A percentile compares a stretch with the other conserved stretches of the same genome.
These are phyloP conservation scores for Phytophthora hibernalis DNA, from an alignment of 352 stramenopile genomes.

Conservation along the genomic window DNA sequence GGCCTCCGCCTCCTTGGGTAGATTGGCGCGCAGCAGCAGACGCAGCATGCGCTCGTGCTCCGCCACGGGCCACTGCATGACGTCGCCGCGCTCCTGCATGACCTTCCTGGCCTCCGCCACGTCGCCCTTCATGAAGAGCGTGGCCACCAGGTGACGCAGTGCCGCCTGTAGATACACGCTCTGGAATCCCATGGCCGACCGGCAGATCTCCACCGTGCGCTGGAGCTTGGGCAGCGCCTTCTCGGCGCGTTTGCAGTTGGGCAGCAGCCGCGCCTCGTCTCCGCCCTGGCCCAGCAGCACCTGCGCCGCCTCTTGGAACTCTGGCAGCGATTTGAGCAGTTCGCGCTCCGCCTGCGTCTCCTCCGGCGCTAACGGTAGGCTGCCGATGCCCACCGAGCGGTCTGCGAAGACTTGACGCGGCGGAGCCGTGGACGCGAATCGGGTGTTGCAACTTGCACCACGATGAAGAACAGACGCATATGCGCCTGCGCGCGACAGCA, in stretches of 20 bases:
- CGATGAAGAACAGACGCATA: slow-evolving; percentile 21
- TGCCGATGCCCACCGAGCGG: slow-evolving; percentile 69
- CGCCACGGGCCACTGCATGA: slow-evolving; percentile 73
- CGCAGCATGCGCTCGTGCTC: slow-evolving; percentile 80
- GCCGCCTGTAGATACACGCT: slow-evolving; percentile 71
- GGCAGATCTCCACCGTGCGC: slow-evolving; percentile 78
- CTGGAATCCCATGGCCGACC: slow-evolving; percentile 77
- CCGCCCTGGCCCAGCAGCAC: slow-evolving; percentile 56
- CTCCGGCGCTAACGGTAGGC: slow-evolving; percentile 64
- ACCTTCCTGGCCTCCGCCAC: slow-evolving; percentile 54
- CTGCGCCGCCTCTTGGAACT: slow-evolving; percentile 73
- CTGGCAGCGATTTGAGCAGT: slow-evolving; percentile 63
- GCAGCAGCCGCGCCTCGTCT: slow-evolving; percentile 37
- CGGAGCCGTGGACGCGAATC: slow-evolving; percentile 36
- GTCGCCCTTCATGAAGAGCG: slow-evolving; percentile 72
- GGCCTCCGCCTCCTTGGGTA: slow-evolving; percentile 46
- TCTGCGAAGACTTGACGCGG: slow-evolving; percentile 60
- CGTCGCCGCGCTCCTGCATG: slow-evolving; percentile 72
- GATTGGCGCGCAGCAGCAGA: slow-evolving; percentile 62
- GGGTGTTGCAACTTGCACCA: slow-evolving; percentile 15
- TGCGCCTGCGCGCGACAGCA: background rate
- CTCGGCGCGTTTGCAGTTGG: slow-evolving; percentile 60
- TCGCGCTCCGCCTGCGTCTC: slow-evolving; percentile 75
- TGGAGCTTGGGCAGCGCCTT: slow-evolving; percentile 62
- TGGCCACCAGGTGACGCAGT: slow-evolving; percentile 66